Conservation (phyloP, 2,329 filamentous ascomycete genomes). For the Parastagonospora nodorum region DNA sequence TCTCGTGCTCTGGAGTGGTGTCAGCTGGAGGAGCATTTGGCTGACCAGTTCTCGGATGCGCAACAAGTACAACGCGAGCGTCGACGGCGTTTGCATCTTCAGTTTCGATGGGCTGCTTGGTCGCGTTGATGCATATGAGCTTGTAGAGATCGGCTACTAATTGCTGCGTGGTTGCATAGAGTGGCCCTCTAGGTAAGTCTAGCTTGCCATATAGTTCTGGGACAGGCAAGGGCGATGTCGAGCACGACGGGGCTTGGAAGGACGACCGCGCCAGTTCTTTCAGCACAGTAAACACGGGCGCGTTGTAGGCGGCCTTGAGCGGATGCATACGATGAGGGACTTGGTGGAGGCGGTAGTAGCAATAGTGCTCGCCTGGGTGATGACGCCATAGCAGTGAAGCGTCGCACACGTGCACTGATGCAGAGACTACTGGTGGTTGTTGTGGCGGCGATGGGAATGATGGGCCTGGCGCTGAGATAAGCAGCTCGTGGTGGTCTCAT, state of each 20-base stretch:
- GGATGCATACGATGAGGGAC: conserved; percentile 46
- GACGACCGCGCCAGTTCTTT: conserved; percentile 45
- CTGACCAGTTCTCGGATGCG: conserved; percentile 56
- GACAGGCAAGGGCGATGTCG: conserved; percentile 66
- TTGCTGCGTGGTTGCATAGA: conserved; percentile 73
- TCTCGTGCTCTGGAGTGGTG: conserved; percentile 35
- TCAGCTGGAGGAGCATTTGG: conserved; percentile 23
- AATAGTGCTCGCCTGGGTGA: conserved; percentile 41
- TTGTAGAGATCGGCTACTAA: conserved; percentile 79
- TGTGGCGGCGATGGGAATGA: too few species aligned
- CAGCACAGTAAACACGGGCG: conserved; percentile 50
- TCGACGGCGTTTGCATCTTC: conserved; percentile 75
- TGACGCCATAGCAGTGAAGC: conserved; percentile 35
- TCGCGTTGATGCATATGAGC: conserved; percentile 74
- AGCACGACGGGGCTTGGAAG: conserved; percentile 50
- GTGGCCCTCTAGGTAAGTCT: conserved; percentile 57
- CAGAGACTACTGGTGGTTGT: conserved; percentile 1
- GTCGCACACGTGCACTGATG: conserved; percentile 14
- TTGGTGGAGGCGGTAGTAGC: conserved; percentile 52
- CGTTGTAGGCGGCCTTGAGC: conserved; percentile 51
- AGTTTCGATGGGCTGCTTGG: conserved; percentile 66
- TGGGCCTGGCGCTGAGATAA: neutral
- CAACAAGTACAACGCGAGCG: conserved; percentile 73
- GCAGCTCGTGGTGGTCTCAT: conserved; percentile 5
- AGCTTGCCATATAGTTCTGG: conserved; percentile 63